Base-by-base conservation (phyloP, 257 asterid genomes). In the Cinchona pubescens region DNA sequence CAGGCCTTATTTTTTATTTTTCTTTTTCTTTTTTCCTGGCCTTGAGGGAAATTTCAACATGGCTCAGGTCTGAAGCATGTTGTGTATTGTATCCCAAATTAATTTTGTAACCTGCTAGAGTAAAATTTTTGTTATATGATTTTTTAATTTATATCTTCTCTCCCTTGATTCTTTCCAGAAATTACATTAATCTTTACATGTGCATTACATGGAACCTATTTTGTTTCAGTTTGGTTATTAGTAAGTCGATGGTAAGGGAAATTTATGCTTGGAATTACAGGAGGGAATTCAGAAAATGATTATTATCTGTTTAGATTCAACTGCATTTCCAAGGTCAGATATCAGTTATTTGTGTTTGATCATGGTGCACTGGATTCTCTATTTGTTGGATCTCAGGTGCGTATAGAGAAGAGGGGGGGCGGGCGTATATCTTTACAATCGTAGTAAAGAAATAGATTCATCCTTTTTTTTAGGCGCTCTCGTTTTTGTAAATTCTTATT, bases 61-160 rank as follows among this genome's bases (percentile, higher is more conserved):
- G 61, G 80, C 38, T 46, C 75, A 67, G 76, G 75, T 77, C 78
- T 81, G 82, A 67, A 78, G 82, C 87, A 74, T 87, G 92, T 87
- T 88, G 90, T 90, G 91, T 83, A 80, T 87, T 90, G 92, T 90
- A 83, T 80, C 60, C 75, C 75, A 72, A 75, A 74, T 86, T 64
- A 82, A 73, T 82, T 64, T 60, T 83, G 74, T 79, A 84, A 81
- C 82, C 42, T 78, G 79, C 74, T 72, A 80, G 79, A 78, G 82
- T 76, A 80, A 77, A 70, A 74, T 80, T 79, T 45, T 77, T 67
- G 66, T 79, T 25, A 53, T 51, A 72, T 73, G 67, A 82, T 80
- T 69, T 80, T 69, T 59, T 42, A 12, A 49, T 59, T 79, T 70
- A 1, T 38, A 4, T 32, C 58, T 74, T 69, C 43, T 35, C 23